Percentiles rank a stretch among this genome's conserved stretches.
These are phyloP conservation scores for Bothriochloa decipiens DNA, from an alignment of 176 grass and related monocot genomes.

Conservation along the genomic window DNA sequence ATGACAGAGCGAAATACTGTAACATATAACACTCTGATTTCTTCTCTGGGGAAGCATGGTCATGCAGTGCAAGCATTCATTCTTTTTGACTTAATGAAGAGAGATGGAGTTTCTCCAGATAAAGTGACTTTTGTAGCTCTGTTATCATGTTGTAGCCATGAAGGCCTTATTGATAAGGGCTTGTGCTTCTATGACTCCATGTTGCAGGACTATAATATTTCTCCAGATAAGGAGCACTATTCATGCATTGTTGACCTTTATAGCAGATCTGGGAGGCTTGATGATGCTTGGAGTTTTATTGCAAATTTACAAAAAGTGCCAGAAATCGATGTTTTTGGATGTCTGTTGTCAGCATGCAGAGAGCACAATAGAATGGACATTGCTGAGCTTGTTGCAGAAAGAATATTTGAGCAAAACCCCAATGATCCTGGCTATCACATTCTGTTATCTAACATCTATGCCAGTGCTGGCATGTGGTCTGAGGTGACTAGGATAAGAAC, in stretches of 20 bases:
- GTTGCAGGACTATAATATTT: conserved; percentile 61
- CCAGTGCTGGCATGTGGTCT: conserved; percentile 65
- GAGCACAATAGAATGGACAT: conserved; percentile 71
- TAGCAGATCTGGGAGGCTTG: conserved; percentile 64
- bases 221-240: conserved; percentile 64
- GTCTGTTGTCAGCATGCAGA: conserved; percentile 65
- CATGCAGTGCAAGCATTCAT: conserved; percentile 48
- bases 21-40: conserved; percentile 71
- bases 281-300: conserved; percentile 68
- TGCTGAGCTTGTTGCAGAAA: conserved; percentile 56
- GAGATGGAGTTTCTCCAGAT: conserved; percentile 52
- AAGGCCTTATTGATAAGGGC: conserved; percentile 57
- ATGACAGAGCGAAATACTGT: conserved; percentile 50
- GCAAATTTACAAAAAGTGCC: conserved; percentile 42
- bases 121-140: conserved; percentile 80
- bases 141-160: conserved; percentile 73
- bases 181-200: conserved; percentile 62
- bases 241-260: conserved; percentile 73
- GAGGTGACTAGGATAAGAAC: conserved; percentile 59
- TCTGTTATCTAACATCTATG: conserved; percentile 75
- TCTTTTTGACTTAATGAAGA: conserved; percentile 57
- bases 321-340: conserved; percentile 66
- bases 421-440: conserved; percentile 73
- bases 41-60: conserved; percentile 68
- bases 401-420: conserved; percentile 61